Percentiles rank a stretch among this genome's conserved stretches.
Evolutionary conservation across 768 basidiomycete genomes (phyloP).

Genomic region (Rubroboletus pulcherrimus): DNA sequence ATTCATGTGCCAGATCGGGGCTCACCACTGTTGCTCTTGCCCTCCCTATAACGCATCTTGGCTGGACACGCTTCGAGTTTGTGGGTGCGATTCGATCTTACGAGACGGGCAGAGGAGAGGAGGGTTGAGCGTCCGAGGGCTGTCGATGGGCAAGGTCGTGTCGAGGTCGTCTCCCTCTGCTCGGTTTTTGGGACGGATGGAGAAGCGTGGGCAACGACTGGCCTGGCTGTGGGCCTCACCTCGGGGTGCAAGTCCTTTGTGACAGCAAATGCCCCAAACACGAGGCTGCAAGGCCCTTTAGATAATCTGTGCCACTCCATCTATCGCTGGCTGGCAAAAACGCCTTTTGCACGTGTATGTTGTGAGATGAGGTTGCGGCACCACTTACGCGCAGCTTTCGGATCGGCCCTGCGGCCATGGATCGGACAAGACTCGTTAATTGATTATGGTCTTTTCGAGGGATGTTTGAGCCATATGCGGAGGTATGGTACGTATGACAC

Average conservation of each 20-base stretch:
- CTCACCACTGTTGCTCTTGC: conserved; percentile 31
- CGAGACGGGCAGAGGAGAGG: background rate
- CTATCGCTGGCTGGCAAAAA: conserved; percentile 19
- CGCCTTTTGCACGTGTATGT: conserved; percentile 21
- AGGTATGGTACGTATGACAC: background rate
- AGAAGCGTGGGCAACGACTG: background rate
- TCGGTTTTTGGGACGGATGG: background rate
- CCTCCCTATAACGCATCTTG: conserved; percentile 24
- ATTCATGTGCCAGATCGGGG: background rate
- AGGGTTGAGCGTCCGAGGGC: background rate
- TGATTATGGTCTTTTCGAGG: background rate
- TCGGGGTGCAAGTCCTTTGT: conserved; percentile 12
- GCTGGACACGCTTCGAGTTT: background rate
- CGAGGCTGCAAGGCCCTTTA: conserved; percentile 26
- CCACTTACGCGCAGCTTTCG: background rate
- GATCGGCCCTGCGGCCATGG: conserved; percentile 10
- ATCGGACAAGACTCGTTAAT: conserved; percentile 2
- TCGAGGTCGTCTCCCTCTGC: background rate
- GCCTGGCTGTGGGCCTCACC: conserved; percentile 1
- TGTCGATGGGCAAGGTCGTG: background rate
- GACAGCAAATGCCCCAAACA: conserved; percentile 21
- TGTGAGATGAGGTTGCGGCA: conserved; percentile 5
- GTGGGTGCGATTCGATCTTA: background rate
- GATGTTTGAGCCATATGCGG: background rate
- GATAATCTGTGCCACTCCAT: conserved; percentile 23